Evolutionary conservation across 176 grass and related monocot species (phyloP), one percentile per base, ranked within the genome.

Genomic region (Coix lacrymajobi): DNA sequence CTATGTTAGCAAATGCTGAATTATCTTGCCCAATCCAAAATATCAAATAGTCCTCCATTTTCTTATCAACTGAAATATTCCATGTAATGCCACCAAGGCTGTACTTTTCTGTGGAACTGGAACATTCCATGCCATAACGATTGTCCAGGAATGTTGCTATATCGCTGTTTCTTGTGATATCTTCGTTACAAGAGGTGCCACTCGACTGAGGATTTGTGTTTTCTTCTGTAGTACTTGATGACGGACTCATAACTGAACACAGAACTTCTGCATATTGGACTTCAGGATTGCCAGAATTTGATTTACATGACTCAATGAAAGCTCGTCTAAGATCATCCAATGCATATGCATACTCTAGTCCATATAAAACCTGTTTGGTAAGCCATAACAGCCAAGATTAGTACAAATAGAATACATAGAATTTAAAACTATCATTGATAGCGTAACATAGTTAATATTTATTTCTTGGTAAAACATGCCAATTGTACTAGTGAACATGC

Each of bases 21-120:
- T 95, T 92, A 60, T 98, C 91, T 38, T 88, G 81, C 36, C 96
- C 92, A 88, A 98, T 90, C 91, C 92, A 98, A 79, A 88, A 98
- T 69, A 98, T 85, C 56, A 89, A 82, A 88, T 92, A 92, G 79
- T 95, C 89, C 32, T 93, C 91, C 57, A 95, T 93, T 69, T 85
- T 95, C 54, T 85, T 49, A 36, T 88, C 76, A 76, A 73, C 31
- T 62, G 90, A 75, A 61, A 90, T 85, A 73, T 64, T 76, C 92
- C 96, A 98, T 46, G 69, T 88, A 26, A 98, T 64, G 26, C 96
- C 92, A 66, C 92, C 96, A 90, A 95, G 89, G 77, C 17, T 22
- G 86, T 88, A 98, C 75, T 80, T 78, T 41, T 22, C 61, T 43
- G 20, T 77, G 71, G 80, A 85, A 19, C 80, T 68, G 33, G 83